phyloP scores from a whole-genome alignment of 2,329 filamentous ascomycete genomes.

The Beauveria brongniartii region DNA sequence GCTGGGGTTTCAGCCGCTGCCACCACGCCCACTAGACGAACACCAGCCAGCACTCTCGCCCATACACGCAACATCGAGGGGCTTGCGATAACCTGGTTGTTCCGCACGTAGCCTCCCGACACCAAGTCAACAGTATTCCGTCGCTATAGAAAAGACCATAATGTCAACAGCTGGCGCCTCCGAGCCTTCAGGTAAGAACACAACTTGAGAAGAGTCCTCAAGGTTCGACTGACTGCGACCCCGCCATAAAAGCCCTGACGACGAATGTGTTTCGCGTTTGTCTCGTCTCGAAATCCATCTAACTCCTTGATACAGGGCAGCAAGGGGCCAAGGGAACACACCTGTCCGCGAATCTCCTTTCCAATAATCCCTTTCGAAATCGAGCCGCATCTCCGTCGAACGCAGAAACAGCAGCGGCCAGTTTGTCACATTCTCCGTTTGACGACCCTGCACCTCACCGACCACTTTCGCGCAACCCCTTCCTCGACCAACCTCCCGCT shows the following conservation, averaged over 20 bases:
- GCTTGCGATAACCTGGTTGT: not conserved
- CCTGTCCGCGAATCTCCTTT: constrained; percentile 51
- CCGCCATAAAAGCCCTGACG: constrained; percentile 1
- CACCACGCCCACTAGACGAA: constrained; percentile 1
- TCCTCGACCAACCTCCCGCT: constrained; percentile 51
- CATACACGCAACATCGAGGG: not conserved
- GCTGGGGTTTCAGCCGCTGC: not conserved
- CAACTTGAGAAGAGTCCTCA: not conserved
- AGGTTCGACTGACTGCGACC: not conserved
- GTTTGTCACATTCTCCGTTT: constrained; percentile 47
- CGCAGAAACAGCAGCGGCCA: constrained; percentile 18
- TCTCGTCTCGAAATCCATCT: not conserved
- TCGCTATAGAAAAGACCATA: not conserved
- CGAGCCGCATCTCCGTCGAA: constrained; percentile 54
- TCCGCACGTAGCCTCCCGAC: not conserved
- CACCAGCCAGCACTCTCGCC: not conserved
- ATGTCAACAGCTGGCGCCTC: constrained; percentile 3
- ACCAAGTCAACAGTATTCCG: not conserved
- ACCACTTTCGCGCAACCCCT: constrained; percentile 66
- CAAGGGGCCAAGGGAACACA: constrained; percentile 8
- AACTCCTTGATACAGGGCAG: constrained; percentile 2
- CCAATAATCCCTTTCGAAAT: constrained; percentile 77
- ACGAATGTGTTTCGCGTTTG: constrained; percentile 2
- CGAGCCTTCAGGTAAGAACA: constrained; percentile 2
- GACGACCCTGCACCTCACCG: constrained; percentile 47